phyloP scores from a whole-genome alignment of 2,329 filamentous ascomycete species.

The Teratosphaeria nubilosa region DNA sequence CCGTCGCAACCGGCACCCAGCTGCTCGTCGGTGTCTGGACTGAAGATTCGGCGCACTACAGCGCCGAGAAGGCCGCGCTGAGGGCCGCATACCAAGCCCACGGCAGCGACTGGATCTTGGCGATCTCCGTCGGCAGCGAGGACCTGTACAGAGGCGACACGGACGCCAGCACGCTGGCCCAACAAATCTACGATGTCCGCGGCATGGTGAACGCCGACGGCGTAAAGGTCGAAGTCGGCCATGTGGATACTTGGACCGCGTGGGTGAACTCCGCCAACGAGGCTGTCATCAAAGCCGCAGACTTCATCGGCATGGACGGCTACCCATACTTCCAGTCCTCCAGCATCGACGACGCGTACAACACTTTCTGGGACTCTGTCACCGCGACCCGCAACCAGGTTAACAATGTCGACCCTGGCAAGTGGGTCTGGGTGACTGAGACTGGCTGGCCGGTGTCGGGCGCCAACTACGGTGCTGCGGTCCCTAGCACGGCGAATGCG shows the following conservation, averaged over 20 bases:
- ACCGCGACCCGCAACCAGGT: slow-evolving; percentile 31
- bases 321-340: slow-evolving; percentile 57
- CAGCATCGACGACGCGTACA: slow-evolving; percentile 46
- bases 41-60: slow-evolving; percentile 39
- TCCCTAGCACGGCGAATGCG: slow-evolving; percentile 48
- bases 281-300: slow-evolving; percentile 50
- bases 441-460: slow-evolving; percentile 56
- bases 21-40: slow-evolving; percentile 57
- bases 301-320: slow-evolving; percentile 56
- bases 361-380: slow-evolving; percentile 42
- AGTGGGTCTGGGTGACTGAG: slow-evolving; percentile 30
- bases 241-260: slow-evolving; percentile 52
- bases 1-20: slow-evolving; percentile 49
- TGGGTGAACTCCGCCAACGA: slow-evolving; percentile 49
- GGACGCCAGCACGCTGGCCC: slow-evolving; percentile 29
- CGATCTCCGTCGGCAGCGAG: slow-evolving; percentile 57
- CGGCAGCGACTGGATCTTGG: slow-evolving; percentile 51
- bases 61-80: slow-evolving; percentile 51
- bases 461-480: slow-evolving; percentile 43
- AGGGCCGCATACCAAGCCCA: slow-evolving; percentile 45
- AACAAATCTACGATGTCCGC: slow-evolving; percentile 42
- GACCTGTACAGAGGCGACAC: slow-evolving; percentile 52
- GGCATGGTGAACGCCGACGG: slow-evolving; percentile 41
- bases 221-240: slow-evolving; percentile 45
- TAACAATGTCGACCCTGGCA: slow-evolving; percentile 29